phyloP scores from a whole-genome alignment of 805 yeast species.

The Candida peoriensis region DNA sequence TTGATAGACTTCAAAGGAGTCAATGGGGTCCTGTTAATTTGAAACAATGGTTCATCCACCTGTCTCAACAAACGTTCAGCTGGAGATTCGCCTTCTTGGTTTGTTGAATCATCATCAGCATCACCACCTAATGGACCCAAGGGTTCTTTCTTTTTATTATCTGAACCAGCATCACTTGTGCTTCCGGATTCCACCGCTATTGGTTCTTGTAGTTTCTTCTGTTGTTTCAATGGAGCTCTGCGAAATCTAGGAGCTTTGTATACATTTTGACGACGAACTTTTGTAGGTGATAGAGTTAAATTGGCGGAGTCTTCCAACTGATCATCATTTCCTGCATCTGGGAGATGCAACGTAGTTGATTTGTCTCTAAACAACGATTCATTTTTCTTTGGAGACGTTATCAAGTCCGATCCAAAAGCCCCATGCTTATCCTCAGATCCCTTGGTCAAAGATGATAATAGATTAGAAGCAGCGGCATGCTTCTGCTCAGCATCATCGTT shows the following conservation, averaged over 20 bases:
- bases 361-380: constrained; percentile 31
- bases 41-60: constrained; percentile 51
- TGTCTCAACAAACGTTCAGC: constrained; percentile 37
- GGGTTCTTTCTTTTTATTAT: constrained; percentile 27
- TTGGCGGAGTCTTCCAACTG: constrained; percentile 11
- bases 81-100: constrained; percentile 25
- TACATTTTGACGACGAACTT: constrained; percentile 37
- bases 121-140: constrained; percentile 28
- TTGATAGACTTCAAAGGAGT: constrained; percentile 21
- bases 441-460: constrained; percentile 40
- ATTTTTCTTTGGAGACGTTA: constrained; percentile 23
- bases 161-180: constrained; percentile 14
- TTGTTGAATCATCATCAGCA: constrained; percentile 27
- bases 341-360: constrained; percentile 3
- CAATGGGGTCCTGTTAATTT: constrained; percentile 30
- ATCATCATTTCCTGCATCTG: constrained; percentile 7
- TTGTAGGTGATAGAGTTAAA: constrained; percentile 30
- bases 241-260: constrained; percentile 45
- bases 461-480: constrained; percentile 10
- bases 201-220: constrained; percentile 3
- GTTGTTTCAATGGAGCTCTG: constrained; percentile 26
- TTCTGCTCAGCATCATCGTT: constrained; percentile 5
- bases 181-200: no score
- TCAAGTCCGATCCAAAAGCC: constrained; percentile 3
- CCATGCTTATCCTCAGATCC: constrained; percentile 24